Evolutionary conservation across 108 stramenopile species (phyloP).

Genomic region (Nannochloropsis gaditana): DNA sequence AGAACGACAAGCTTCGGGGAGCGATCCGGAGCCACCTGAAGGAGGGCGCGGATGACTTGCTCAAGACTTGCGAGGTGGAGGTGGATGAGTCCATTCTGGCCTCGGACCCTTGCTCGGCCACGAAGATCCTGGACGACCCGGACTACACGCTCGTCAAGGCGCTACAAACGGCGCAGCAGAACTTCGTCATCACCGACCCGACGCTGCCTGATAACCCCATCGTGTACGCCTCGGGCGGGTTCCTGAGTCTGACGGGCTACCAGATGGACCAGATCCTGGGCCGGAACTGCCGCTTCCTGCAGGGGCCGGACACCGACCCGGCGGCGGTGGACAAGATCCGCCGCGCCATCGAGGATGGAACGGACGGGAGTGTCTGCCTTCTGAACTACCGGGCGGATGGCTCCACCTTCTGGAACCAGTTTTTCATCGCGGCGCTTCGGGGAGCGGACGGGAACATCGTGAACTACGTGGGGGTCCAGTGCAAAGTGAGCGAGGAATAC

Average conservation of each 20-base stretch:
- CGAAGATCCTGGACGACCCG: slow-evolving; percentile 74
- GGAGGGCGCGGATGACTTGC: slow-evolving; percentile 24
- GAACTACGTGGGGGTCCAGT: slow-evolving; percentile 87
- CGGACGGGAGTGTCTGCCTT: slow-evolving; percentile 80
- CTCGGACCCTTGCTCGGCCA: background rate
- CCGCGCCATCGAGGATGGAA: slow-evolving; percentile 77
- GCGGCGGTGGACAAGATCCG: slow-evolving; percentile 84
- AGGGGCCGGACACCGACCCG: slow-evolving; percentile 94
- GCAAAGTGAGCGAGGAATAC: slow-evolving; percentile 45
- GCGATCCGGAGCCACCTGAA: slow-evolving; percentile 48
- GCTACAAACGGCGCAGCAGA: slow-evolving; percentile 94
- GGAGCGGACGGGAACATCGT: slow-evolving; percentile 85
- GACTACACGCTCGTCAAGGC: slow-evolving; percentile 97
- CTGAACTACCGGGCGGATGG: slow-evolving; percentile 92
- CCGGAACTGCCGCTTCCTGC: slow-evolving; percentile 91
- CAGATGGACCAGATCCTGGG: slow-evolving; percentile 83
- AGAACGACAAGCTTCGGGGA: slow-evolving; percentile 62
- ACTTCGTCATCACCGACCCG: slow-evolving; percentile 96
- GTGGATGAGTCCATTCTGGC: background rate
- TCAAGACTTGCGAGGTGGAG: slow-evolving; percentile 21
- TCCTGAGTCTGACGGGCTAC: slow-evolving; percentile 81
- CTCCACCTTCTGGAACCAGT: slow-evolving; percentile 91
- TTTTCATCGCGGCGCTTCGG: slow-evolving; percentile 88
- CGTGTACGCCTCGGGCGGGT: slow-evolving; percentile 45
- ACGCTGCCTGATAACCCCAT: slow-evolving; percentile 91